Conservation (phyloP, 2,329 filamentous ascomycete species). For the Fusarium secorum region DNA sequence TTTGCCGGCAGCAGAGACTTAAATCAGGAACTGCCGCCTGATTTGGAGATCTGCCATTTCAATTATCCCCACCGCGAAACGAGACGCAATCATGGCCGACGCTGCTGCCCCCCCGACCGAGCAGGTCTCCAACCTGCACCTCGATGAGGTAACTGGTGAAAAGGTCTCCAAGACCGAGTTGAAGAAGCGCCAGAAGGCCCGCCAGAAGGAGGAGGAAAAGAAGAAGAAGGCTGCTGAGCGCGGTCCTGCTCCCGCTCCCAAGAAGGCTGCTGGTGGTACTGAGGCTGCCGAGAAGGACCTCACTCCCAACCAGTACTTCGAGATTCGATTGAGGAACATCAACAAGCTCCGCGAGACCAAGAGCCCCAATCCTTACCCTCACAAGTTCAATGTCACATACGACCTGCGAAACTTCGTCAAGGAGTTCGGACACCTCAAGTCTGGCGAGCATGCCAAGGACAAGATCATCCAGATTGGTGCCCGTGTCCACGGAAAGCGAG, state of each 20-base stretch:
- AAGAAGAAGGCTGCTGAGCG: constrained; percentile 81
- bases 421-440: constrained; percentile 83
- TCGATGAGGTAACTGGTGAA: constrained; percentile 95
- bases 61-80: constrained; percentile 2
- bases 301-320: constrained; percentile 80
- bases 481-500: constrained; percentile 88
- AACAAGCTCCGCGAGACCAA: constrained; percentile 51
- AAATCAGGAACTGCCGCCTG: constrained; percentile 18
- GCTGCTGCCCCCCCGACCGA: constrained; percentile 51
- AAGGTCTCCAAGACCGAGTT: constrained; percentile 83
- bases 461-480: constrained; percentile 80
- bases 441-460: constrained; percentile 82
- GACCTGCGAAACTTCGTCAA: constrained; percentile 81
- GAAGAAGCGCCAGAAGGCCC: constrained; percentile 95
- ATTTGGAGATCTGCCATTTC: constrained; percentile 15
- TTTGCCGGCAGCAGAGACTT: constrained; percentile 30
- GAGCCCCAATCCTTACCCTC: constrained; percentile 71
- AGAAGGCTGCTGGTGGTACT: constrained; percentile 55
- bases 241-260: constrained; percentile 71
- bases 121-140: constrained; percentile 75
- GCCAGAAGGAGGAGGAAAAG: constrained; percentile 88
- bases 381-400: constrained; percentile 87
- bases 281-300: constrained; percentile 68
- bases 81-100: constrained; percentile 43
- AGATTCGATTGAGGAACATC: constrained; percentile 87